These are phyloP conservation scores for Hemerocallis citrina DNA, from an alignment of 106 monocot species.

Conservation along the genomic window DNA sequence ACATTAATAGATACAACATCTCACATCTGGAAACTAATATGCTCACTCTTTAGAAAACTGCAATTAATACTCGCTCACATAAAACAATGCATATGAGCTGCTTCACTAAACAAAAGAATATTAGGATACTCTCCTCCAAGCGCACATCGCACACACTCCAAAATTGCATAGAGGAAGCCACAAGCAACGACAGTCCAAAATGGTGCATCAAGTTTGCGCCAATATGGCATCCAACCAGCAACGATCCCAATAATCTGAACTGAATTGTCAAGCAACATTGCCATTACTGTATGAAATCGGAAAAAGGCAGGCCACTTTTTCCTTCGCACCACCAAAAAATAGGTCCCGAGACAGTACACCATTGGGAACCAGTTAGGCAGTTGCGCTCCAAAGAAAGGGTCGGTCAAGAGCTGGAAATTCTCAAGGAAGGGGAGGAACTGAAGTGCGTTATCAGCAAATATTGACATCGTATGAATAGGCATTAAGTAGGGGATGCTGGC, in stretches of 20 bases:
- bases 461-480: constrained; percentile 38
- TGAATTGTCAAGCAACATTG: constrained; percentile 54
- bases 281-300: constrained; percentile 53
- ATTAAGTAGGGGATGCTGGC: constrained; percentile 55
- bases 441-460: constrained; percentile 55
- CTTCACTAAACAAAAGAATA: constrained; percentile 52
- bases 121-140: constrained; percentile 51
- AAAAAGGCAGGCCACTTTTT: constrained; percentile 70
- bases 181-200: constrained; percentile 50
- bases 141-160: constrained; percentile 51
- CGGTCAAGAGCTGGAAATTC: constrained; percentile 47
- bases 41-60: too few species aligned
- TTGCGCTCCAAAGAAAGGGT: constrained; percentile 40
- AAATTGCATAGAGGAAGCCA: constrained; percentile 47
- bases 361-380: constrained; percentile 59
- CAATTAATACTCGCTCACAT: too few species aligned
- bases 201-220: constrained; percentile 45
- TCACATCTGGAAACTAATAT: too few species aligned
- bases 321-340: constrained; percentile 44
- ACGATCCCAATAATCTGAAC: constrained; percentile 35
- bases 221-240: constrained; percentile 50
- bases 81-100: constrained; percentile 60
- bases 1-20: too few species aligned
- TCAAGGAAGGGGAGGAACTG: constrained; percentile 45
- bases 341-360: constrained; percentile 54